A percentile compares a stretch with the other conserved stretches of the same genome.
These are phyloP conservation scores for Barnettozyma sucrosica DNA, from an alignment of 805 yeast species.

Conservation along the genomic window DNA sequence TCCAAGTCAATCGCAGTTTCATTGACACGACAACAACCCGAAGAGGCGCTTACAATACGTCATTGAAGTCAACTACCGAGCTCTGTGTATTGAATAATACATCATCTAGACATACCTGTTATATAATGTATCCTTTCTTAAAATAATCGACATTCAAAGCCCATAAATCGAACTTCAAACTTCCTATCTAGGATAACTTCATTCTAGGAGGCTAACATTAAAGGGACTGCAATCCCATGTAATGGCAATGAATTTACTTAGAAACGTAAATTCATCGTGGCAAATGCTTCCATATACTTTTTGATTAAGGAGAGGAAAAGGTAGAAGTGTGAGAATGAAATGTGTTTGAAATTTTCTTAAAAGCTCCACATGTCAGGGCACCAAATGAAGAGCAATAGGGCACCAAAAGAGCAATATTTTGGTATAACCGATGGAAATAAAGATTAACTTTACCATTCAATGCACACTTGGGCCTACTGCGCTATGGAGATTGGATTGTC, in stretches of 20 bases:
- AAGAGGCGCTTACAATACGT: not conserved
- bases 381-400: not conserved
- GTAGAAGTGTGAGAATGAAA: constrained; percentile 5
- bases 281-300: constrained; percentile 30
- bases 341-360: not conserved
- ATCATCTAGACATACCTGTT: not conserved
- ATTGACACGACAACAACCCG: no score
- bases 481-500: no score
- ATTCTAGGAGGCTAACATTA: constrained; percentile 27
- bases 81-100: not conserved
- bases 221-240: constrained; percentile 24
- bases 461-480: no score
- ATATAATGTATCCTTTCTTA: constrained; percentile 24
- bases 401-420: no score
- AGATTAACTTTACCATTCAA: no score
- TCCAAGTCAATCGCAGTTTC: no score
- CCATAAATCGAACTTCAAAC: constrained; percentile 27
- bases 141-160: constrained; percentile 26
- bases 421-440: no score
- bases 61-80: not conserved
- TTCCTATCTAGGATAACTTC: constrained; percentile 28
- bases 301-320: constrained; percentile 25
- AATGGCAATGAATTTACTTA: constrained; percentile 30
- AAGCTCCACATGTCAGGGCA: not conserved
- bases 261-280: constrained; percentile 28